Base-by-base conservation (phyloP, 768 basidiomycete genomes). In the Panus rudis region DNA sequence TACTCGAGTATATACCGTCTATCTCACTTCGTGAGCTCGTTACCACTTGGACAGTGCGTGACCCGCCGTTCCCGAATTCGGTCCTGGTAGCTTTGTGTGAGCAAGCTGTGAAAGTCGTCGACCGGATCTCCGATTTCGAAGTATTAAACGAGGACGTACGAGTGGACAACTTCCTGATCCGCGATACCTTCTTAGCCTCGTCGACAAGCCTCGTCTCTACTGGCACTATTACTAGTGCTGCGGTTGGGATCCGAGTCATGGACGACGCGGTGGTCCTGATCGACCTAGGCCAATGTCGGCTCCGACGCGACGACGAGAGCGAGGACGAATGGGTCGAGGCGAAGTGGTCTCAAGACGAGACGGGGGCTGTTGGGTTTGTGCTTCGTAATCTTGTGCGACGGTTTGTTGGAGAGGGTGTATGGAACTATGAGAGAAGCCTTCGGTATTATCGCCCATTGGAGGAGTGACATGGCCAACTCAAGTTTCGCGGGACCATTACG, bases 111-210 rank as follows among this genome's bases (percentile, higher is more conserved):
- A 21, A 12, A 8, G 10, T 39, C 10, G 39, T 39, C 14, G 39
- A 39, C 39, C 39, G 21, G 6, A 21, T 39, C 39, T 23, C 11
- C 12, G 39, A 39, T 24, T 39, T 22, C 39, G 8, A 39, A 8
- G 39, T 39, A 24, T 24, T 39, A 8, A 39, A 39, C 39, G 39
- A 39, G 21, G 39, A 39, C 21, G 39, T 39, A 24, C 10, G 39
- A 24, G 12, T 39, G 12, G 39, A 39, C 39, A 39, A 39, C 39
- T 39, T 39, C 21, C 39, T 39, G 20, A 24, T 39, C 24, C 8
- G 39, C 8, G 6, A 11, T 17, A 12, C 19, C 12, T 39, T 10
- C 8, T n/a, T n/a, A n/a, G n/a, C n/a, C n/a, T n/a, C n/a, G n/a
- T n/a, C n/a, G n/a, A n/a, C n/a, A n/a, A n/a, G n/a, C n/a, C n/a